These are phyloP conservation scores for Globisporangium nodosum DNA, from an alignment of 352 stramenopile genomes.

Conservation along the genomic window DNA sequence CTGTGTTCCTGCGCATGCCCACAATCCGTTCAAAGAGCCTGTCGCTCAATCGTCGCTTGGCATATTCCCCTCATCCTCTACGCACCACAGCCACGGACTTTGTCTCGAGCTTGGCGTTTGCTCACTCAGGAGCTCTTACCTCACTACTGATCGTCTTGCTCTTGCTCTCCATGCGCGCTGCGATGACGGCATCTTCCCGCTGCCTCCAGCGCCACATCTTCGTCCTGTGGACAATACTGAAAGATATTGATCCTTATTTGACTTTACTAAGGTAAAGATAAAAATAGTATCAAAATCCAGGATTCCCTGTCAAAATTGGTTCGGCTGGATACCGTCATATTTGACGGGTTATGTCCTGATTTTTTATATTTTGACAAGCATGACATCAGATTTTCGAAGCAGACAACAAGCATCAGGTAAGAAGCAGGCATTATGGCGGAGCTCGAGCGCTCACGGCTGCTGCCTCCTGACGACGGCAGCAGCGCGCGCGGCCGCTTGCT, in stretches of 20 bases:
- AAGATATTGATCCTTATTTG: too few relatives aligned
- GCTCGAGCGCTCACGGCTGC: too few relatives aligned
- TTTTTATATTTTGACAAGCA: too few relatives aligned
- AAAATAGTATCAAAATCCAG: too few relatives aligned
- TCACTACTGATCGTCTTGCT: neutral
- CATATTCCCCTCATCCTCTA: neutral
- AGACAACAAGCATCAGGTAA: too few relatives aligned
- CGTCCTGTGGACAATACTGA: neutral
- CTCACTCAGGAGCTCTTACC: neutral
- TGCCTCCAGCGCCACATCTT: neutral
- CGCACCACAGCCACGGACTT: neutral
- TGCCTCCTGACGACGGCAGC: too few relatives aligned
- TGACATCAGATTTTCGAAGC: too few relatives aligned
- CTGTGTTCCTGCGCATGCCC: neutral
- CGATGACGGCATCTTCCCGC: neutral
- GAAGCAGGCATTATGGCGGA: too few relatives aligned
- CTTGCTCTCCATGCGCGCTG: neutral
- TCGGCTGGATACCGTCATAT: too few relatives aligned
- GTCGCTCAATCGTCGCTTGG: neutral
- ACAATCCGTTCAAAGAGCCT: neutral
- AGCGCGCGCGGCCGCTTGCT: neutral
- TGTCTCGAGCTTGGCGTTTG: neutral
- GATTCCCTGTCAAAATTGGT: too few relatives aligned
- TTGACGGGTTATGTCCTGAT: too few relatives aligned
- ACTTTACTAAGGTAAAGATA: too few relatives aligned